phyloP scores from a whole-genome alignment of 495 filamentous ascomycete species.

The Aspergillus nanangensis region DNA sequence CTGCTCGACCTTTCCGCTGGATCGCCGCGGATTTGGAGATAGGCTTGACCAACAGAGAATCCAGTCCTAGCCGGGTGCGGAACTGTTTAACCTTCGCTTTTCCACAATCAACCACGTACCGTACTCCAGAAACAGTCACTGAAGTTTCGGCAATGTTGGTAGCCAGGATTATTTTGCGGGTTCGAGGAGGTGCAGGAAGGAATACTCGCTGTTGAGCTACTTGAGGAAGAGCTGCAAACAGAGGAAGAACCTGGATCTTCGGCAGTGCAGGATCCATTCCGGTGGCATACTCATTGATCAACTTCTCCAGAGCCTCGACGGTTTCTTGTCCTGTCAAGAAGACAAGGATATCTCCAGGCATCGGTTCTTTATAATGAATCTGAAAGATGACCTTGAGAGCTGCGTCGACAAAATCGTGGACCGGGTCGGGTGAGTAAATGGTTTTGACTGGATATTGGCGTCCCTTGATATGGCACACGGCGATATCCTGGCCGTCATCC shows the following conservation, averaged over 20 bases:
- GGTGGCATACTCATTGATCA: slow-evolving; percentile 74
- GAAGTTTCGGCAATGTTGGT: slow-evolving; percentile 99
- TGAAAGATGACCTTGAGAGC: slow-evolving; percentile 82
- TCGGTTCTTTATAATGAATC: slow-evolving; percentile 79
- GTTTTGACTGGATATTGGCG: slow-evolving; percentile 83
- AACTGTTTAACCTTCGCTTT: slow-evolving; percentile 95
- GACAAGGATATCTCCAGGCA: slow-evolving; percentile 89
- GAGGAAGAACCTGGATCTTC: slow-evolving; percentile 64
- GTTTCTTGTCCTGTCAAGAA: slow-evolving; percentile 94
- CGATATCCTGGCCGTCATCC: slow-evolving; percentile 25
- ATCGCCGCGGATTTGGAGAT: slow-evolving; percentile 93
- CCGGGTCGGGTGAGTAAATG: slow-evolving; percentile 69
- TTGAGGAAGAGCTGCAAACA: slow-evolving; percentile 71
- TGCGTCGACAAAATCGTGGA: slow-evolving; percentile 78
- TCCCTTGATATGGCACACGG: slow-evolving; percentile 74
- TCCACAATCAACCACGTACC: slow-evolving; percentile 87
- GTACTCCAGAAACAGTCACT: slow-evolving; percentile 89
- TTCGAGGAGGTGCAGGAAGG: slow-evolving; percentile 64
- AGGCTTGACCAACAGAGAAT: slow-evolving; percentile 84
- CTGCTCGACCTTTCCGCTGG: slow-evolving; percentile 87
- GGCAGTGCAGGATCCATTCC: slow-evolving; percentile 70
- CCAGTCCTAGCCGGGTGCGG: slow-evolving; percentile 76
- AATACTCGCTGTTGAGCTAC: slow-evolving; percentile 83
- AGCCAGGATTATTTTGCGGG: slow-evolving; percentile 83
- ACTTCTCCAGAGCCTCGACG: slow-evolving; percentile 73